Evolutionary conservation across 306 rosid genomes (phyloP).

Genomic region (Castanea sativa): DNA sequence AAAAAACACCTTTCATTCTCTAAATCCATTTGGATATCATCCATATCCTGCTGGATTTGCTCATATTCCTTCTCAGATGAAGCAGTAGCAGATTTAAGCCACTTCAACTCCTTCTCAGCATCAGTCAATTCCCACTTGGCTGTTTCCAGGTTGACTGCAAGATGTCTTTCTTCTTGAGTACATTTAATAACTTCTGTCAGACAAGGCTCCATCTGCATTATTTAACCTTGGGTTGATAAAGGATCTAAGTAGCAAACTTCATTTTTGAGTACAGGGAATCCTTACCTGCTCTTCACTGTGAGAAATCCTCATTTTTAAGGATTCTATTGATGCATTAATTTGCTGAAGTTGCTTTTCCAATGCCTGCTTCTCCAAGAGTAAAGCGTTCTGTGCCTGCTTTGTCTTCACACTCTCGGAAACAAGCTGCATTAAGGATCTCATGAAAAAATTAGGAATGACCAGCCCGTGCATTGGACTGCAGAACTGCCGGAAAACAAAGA

Average conservation of each 20-base stretch:
- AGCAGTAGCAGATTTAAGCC: slow-evolving; percentile 61
- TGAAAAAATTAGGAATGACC: slow-evolving; percentile 13
- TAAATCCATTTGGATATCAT: slow-evolving; percentile 57
- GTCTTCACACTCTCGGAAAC: slow-evolving; percentile 94
- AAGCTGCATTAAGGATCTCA: slow-evolving; percentile 59
- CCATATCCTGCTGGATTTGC: slow-evolving; percentile 63
- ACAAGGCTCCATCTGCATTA: slow-evolving; percentile 60
- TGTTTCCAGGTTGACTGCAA: slow-evolving; percentile 59
- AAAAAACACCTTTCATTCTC: slow-evolving; percentile 70
- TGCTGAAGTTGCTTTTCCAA: slow-evolving; percentile 77
- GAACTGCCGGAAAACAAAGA: slow-evolving; percentile 3
- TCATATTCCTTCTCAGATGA: slow-evolving; percentile 84
- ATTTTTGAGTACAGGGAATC: background rate
- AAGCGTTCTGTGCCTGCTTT: slow-evolving; percentile 63
- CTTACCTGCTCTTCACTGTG: slow-evolving; percentile 74
- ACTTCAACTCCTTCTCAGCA: slow-evolving; percentile 86
- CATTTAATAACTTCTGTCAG: slow-evolving; percentile 61
- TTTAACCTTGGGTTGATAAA: slow-evolving; percentile 26
- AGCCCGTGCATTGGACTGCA: slow-evolving; percentile 10
- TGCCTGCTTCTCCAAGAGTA: slow-evolving; percentile 73
- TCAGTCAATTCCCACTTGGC: slow-evolving; percentile 81
- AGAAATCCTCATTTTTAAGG: slow-evolving; percentile 49
- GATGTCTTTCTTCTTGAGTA: slow-evolving; percentile 67
- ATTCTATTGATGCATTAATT: slow-evolving; percentile 53
- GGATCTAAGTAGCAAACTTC: background rate